These are phyloP conservation scores for Globisporangium solare DNA, from an alignment of 352 stramenopile species.

Conservation along the genomic window DNA sequence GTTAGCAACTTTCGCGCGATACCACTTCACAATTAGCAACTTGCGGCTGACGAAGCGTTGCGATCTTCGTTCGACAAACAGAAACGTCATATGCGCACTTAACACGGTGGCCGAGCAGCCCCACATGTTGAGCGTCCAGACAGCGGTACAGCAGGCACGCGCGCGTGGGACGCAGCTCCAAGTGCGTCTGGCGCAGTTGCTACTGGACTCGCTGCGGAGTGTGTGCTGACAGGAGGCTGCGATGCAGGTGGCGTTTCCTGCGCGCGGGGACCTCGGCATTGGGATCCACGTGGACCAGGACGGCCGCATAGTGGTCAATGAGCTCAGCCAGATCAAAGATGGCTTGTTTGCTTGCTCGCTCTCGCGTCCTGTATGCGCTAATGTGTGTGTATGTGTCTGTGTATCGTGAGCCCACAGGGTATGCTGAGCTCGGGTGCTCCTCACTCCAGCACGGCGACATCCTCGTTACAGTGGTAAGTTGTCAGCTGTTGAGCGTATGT, in stretches of 20 bases:
- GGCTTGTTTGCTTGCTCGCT: slow-evolving; percentile 4
- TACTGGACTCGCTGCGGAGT: not conserved
- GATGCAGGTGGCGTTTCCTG: slow-evolving; percentile 18
- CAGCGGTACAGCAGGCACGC: not conserved
- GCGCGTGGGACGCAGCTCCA: slow-evolving; percentile 9
- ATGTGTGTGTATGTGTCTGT: too few relatives aligned
- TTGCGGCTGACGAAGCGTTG: not conserved
- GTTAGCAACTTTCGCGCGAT: not conserved
- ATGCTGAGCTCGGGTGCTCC: slow-evolving; percentile 23
- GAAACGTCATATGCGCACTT: too few relatives aligned
- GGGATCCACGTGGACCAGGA: slow-evolving; percentile 22
- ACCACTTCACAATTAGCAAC: not conserved
- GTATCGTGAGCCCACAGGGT: slow-evolving; percentile 12
- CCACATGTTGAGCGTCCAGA: too few relatives aligned
- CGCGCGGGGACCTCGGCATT: slow-evolving; percentile 26
- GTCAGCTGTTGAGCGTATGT: not conserved
- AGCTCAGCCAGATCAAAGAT: slow-evolving; percentile 18
- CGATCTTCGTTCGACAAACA: too few relatives aligned
- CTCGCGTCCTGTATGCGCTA: not conserved
- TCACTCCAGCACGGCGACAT: slow-evolving; percentile 25
- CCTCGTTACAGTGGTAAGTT: slow-evolving; percentile 26
- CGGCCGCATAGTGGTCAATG: slow-evolving; percentile 26
- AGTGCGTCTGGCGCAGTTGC: slow-evolving; percentile 1
- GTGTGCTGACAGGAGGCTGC: not conserved
- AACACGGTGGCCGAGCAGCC: too few relatives aligned